phyloP scores from a whole-genome alignment of 2,329 filamentous ascomycete genomes.

The Lanzia echinophila region DNA sequence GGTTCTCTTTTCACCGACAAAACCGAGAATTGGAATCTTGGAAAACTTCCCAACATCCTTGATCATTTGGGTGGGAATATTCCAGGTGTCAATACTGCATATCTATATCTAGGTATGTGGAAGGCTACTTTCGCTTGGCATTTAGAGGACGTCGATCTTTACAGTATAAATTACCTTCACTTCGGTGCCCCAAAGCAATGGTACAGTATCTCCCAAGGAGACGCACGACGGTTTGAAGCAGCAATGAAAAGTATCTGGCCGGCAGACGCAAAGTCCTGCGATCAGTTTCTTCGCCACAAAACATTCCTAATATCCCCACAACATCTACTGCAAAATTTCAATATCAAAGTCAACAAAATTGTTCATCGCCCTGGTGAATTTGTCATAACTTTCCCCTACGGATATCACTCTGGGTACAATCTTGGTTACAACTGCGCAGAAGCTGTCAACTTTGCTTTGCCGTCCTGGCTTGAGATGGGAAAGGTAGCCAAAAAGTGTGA shows the following conservation, averaged over 20 bases:
- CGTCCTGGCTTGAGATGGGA: conserved; percentile 91
- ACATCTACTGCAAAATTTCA: conserved; percentile 77
- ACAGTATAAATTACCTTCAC: conserved; percentile 99
- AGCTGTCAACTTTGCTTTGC: conserved; percentile 95
- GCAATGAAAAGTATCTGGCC: conserved; percentile 97
- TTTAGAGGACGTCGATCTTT: conserved; percentile 94
- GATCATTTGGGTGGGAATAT: conserved; percentile 94
- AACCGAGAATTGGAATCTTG: conserved; percentile 84
- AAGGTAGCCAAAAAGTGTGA: conserved; percentile 95
- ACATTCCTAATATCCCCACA: conserved; percentile 93
- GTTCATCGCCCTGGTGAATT: conserved; percentile 97
- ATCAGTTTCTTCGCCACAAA: conserved; percentile 95
- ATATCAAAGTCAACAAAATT: conserved; percentile 92
- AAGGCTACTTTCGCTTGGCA: conserved; percentile 99
- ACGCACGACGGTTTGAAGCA: conserved; percentile 84
- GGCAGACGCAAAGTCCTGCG: conserved; percentile 87
- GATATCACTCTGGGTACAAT: conserved; percentile 97
- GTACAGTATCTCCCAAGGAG: conserved; percentile 97
- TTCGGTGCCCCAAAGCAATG: conserved; percentile 98
- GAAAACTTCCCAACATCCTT: conserved; percentile 85
- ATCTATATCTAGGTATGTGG: conserved; percentile 98
- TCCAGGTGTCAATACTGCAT: conserved; percentile 95
- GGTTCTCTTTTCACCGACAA: conserved; percentile 88
- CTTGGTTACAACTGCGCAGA: conserved; percentile 98
- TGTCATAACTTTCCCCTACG: conserved; percentile 96